Evolutionary conservation across 2,329 filamentous ascomycete species (phyloP), one percentile per base, ranked within the genome.

Genomic region (Colletotrichum scovillei): DNA sequence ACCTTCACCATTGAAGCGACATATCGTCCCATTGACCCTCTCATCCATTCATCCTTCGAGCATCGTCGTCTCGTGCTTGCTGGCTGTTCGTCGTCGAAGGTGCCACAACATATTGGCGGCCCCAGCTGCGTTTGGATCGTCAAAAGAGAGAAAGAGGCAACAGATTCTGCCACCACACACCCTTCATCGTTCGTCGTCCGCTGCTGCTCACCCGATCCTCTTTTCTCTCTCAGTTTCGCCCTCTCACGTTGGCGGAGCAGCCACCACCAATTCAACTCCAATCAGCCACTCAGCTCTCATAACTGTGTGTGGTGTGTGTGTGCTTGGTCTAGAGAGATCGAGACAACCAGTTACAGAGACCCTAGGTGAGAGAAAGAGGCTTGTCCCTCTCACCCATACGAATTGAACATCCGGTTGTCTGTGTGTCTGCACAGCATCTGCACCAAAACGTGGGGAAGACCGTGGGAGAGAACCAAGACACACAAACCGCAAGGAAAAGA

Each of bases 391-490:
- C 42, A 14, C n/a, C 59, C 38, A 63, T 26, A 28, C 59, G 24
- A 16, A 32, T 70, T 64, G 35, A n/a, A 49, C 42, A 49, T 49
- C 42, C 19, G 42, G 42, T 49, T 49, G 42, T 49, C 42, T 49
- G 42, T 49, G 42, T 49, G 42, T 49, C 60, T 56, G 55, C 59
- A 58, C 26, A 32, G 60, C 60, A 60, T 49, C 71, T 70, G 71
- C 60, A 62, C 62, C 67, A 52, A 62, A 66, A 70, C 67, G 55
- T 62, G 71, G 66, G 49, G 59, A 70, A 62, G 28, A 62, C 60
- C 62, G 53, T 30, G n/a, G 53, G 28, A 19, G 30, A 57, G 24
- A 55, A 22, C n/a, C 38, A n/a, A 57, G 16, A 57, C 52, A 28
- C 49, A 57, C 12, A 19, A 56, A 30, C 38, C 38, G 28, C 28